These are phyloP conservation scores for Stipa capillata DNA, from an alignment of 176 grass and related monocot genomes.

Conservation along the genomic window DNA sequence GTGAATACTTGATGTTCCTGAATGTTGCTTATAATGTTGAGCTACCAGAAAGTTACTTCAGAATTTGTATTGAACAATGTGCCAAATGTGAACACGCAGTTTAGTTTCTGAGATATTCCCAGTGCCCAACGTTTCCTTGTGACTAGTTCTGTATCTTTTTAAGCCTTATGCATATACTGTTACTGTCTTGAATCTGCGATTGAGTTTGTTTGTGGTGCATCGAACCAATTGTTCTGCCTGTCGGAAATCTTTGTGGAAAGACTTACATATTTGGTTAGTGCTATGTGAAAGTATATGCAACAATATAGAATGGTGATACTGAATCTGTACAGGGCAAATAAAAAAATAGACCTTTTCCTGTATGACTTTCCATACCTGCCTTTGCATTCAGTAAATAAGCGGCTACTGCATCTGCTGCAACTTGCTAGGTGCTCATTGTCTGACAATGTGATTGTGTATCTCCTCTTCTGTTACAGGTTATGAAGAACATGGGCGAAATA, in stretches of 20 bases:
- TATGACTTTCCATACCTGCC: not conserved
- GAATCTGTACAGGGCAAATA: not conserved
- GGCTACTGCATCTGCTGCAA: not conserved
- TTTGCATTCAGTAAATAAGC: not conserved
- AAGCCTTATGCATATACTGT: not conserved
- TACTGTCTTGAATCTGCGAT: not conserved
- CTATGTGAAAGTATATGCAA: not conserved
- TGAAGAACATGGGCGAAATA: slow-evolving; percentile 98
- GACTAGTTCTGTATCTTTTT: not conserved
- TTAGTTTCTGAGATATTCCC: slow-evolving; percentile 1
- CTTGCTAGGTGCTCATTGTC: not conserved
- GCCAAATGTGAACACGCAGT: not conserved
- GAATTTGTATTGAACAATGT: not conserved
- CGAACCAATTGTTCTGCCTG: not conserved
- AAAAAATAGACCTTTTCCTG: not conserved
- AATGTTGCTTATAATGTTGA: not conserved
- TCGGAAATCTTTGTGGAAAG: not conserved
- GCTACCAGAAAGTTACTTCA: not conserved
- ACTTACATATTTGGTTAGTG: not conserved
- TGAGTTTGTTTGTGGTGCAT: not conserved
- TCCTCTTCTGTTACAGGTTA: slow-evolving; percentile 33
- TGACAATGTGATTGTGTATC: not conserved
- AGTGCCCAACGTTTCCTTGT: not conserved
- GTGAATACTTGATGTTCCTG: slow-evolving; percentile 15
- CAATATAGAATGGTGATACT: not conserved